phyloP scores from a whole-genome alignment of 2,329 filamentous ascomycete genomes.

The Xylariaceae sp. region DNA sequence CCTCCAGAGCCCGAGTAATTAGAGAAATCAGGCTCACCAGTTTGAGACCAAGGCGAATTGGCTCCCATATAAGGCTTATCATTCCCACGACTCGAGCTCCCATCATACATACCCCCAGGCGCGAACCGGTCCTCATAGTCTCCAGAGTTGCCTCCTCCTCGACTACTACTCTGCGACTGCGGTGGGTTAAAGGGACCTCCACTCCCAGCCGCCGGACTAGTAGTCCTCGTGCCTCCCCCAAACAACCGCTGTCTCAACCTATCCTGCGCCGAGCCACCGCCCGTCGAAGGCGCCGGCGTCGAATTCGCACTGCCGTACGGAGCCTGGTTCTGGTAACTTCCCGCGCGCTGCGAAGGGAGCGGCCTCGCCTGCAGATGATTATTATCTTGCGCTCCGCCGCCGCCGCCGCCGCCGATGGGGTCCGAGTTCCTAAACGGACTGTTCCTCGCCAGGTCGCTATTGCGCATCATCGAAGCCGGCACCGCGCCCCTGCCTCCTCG shows the following conservation, averaged over 20 bases:
- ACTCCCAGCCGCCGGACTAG: conserved; percentile 51
- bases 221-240: conserved; percentile 57
- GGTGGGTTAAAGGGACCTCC: conserved; percentile 48
- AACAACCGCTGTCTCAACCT: conserved; percentile 68
- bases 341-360: conserved; percentile 67
- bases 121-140: conserved; percentile 46
- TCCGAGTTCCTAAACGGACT: conserved; percentile 34
- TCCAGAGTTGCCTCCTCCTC: conserved; percentile 31
- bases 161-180: conserved; percentile 25
- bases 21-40: conserved; percentile 37
- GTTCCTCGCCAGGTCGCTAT: conserved; percentile 28
- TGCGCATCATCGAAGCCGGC: conserved; percentile 28
- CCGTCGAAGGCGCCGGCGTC: conserved; percentile 24
- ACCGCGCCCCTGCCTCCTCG: conserved; percentile 40
- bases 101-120: conserved; percentile 43
- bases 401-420: conserved; percentile 24
- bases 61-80: conserved; percentile 42
- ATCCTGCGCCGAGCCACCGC: neutral
- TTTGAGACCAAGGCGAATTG: conserved; percentile 47
- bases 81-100: conserved; percentile 28
- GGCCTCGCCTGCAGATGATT: conserved; percentile 50
- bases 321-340: conserved; percentile 63
- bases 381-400: too few relatives aligned
- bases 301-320: conserved; percentile 32
- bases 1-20: conserved; percentile 36